Conservation (phyloP, 2,329 filamentous ascomycete genomes). For the Balansia obtecta region DNA sequence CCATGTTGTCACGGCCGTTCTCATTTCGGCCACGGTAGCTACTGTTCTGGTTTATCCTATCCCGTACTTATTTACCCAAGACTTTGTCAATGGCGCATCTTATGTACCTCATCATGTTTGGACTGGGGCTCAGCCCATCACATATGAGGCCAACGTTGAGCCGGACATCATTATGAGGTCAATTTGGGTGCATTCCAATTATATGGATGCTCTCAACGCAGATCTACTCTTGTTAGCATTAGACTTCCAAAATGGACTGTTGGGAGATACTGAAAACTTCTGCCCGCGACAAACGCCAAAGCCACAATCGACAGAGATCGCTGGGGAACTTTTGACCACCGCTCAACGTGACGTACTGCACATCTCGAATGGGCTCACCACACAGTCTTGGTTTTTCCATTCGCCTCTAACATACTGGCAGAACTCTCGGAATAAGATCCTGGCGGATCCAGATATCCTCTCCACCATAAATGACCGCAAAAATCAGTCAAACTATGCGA, state of each 20-base stretch:
- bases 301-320: slow-evolving; percentile 16
- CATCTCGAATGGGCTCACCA: slow-evolving; percentile 45
- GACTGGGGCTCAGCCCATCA: slow-evolving; percentile 58
- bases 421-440: slow-evolving; percentile 46
- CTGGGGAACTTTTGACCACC: slow-evolving; percentile 26
- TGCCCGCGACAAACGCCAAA: slow-evolving; percentile 28
- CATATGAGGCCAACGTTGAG: slow-evolving; percentile 33
- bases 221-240: slow-evolving; percentile 54
- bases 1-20: slow-evolving; percentile 61
- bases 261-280: slow-evolving; percentile 48
- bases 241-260: slow-evolving; percentile 55
- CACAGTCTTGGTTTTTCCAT: slow-evolving; percentile 64
- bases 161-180: slow-evolving; percentile 73
- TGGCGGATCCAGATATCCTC: slow-evolving; percentile 49
- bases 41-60: slow-evolving; percentile 62
- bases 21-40: slow-evolving; percentile 61
- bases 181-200: slow-evolving; percentile 69
- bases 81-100: slow-evolving; percentile 58
- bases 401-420: slow-evolving; percentile 77
- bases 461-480: slow-evolving; percentile 56
- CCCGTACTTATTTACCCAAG: slow-evolving; percentile 60
- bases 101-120: slow-evolving; percentile 69
- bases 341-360: slow-evolving; percentile 42
- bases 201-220: slow-evolving; percentile 61
- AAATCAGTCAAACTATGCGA: slow-evolving; percentile 51